Evolutionary conservation across 768 basidiomycete species (phyloP).

Genomic region (Auriscalpium microsporum): DNA sequence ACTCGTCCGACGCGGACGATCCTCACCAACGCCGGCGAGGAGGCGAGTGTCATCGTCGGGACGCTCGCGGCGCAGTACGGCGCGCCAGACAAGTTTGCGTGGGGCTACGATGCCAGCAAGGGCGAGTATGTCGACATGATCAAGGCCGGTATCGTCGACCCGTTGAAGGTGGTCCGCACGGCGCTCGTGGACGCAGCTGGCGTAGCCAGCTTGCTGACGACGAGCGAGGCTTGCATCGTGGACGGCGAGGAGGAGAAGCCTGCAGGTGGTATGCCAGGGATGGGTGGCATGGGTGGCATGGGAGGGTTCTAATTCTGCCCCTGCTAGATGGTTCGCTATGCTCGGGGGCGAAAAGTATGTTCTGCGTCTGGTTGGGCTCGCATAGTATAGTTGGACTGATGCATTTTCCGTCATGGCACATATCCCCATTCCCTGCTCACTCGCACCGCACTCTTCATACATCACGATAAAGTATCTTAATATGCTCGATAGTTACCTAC

Average conservation of each 20-base stretch:
- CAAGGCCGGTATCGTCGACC: constrained; percentile 89
- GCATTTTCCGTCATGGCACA: background rate
- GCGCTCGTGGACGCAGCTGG: constrained; percentile 88
- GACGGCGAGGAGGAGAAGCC: constrained; percentile 80
- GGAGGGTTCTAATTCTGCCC: constrained; percentile 33
- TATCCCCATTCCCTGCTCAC: background rate
- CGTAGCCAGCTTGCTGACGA: constrained; percentile 90
- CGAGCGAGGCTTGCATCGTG: constrained; percentile 87
- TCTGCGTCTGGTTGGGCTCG: background rate
- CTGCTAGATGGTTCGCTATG: background rate
- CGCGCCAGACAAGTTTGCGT: constrained; percentile 65
- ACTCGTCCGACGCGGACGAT: constrained; percentile 81
- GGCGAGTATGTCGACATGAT: constrained; percentile 96
- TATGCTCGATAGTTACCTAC: background rate
- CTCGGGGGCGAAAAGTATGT: background rate
- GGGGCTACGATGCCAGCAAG: constrained; percentile 87
- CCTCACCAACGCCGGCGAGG: constrained; percentile 90
- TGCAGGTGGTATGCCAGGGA: constrained; percentile 29
- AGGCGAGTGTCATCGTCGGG: constrained; percentile 88
- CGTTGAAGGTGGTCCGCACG: constrained; percentile 90
- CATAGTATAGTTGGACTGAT: background rate
- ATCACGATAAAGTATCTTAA: background rate
- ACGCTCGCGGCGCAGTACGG: constrained; percentile 67
- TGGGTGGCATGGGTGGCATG: constrained; percentile 57
- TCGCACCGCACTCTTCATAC: background rate